A percentile compares a stretch with the other conserved stretches of the same genome.
Evolutionary conservation across 2,329 filamentous ascomycete genomes (phyloP).

Genomic region (Pezicula radicicola): DNA sequence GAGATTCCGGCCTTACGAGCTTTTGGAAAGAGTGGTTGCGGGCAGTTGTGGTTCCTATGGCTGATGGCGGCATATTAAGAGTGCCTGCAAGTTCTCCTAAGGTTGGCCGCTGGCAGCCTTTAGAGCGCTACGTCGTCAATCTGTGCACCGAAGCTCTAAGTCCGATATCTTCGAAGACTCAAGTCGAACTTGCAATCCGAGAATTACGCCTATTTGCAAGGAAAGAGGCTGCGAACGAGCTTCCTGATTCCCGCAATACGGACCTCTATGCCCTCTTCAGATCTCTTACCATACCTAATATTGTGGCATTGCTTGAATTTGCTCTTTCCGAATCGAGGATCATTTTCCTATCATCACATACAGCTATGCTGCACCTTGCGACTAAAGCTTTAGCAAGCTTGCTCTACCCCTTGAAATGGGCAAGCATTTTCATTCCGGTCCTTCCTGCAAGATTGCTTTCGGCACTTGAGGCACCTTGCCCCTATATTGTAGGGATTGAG

Average conservation of each 20-base stretch:
- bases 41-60: slow-evolving; percentile 94
- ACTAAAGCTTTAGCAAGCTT: slow-evolving; percentile 83
- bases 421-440: slow-evolving; percentile 90
- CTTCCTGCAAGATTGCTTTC: slow-evolving; percentile 85
- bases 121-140: slow-evolving; percentile 96
- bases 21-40: slow-evolving; percentile 99
- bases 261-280: slow-evolving; percentile 93
- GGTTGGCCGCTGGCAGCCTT: slow-evolving; percentile 90
- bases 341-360: slow-evolving; percentile 93
- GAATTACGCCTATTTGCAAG: slow-evolving; percentile 90
- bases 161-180: slow-evolving; percentile 89
- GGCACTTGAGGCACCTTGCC: slow-evolving; percentile 89
- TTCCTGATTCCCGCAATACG: slow-evolving; percentile 85
- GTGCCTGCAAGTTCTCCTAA: slow-evolving; percentile 86
- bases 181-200: slow-evolving; percentile 86
- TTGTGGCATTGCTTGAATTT: slow-evolving; percentile 90
- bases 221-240: slow-evolving; percentile 88
- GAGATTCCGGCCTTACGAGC: slow-evolving; percentile 75
- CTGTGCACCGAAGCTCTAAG: slow-evolving; percentile 93
- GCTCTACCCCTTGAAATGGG: slow-evolving; percentile 89
- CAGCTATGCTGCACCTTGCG: slow-evolving; percentile 91
- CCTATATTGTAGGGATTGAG: slow-evolving; percentile 96
- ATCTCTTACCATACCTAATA: slow-evolving; percentile 84
- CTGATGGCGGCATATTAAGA: slow-evolving; percentile 76
- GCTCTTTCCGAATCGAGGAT: slow-evolving; percentile 91